Conservation (phyloP, 1,139 yeast genomes). For the Insectozyma bohioensis region DNA sequence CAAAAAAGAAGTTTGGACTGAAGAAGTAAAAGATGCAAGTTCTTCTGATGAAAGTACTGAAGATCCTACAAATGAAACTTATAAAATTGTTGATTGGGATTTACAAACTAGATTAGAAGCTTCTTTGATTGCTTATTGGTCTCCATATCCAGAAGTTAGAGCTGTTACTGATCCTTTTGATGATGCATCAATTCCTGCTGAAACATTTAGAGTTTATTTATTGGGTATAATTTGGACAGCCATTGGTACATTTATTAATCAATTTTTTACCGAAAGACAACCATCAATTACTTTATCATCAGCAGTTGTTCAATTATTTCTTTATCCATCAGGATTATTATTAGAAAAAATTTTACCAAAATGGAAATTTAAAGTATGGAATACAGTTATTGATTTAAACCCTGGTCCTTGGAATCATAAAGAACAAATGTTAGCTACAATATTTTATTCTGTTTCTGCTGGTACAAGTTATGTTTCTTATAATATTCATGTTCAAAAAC, state of each 20-base stretch:
- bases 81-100: constrained; percentile 21
- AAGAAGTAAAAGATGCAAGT: background rate
- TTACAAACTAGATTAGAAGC: constrained; percentile 43
- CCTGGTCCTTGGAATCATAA: constrained; percentile 65
- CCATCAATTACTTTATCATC: constrained; percentile 49
- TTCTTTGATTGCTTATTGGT: constrained; percentile 49
- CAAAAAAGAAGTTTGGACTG: constrained; percentile 1
- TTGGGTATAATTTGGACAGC: constrained; percentile 51
- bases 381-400: constrained; percentile 42
- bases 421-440: constrained; percentile 54
- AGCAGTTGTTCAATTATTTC: constrained; percentile 53
- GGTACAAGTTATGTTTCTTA: constrained; percentile 22
- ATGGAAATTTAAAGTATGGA: constrained; percentile 39
- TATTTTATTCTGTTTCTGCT: constrained; percentile 36
- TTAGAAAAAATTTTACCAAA: constrained; percentile 45
- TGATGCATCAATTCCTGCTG: constrained; percentile 50
- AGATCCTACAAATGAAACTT: constrained; percentile 1
- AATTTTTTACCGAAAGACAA: constrained; percentile 56
- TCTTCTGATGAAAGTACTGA: constrained; percentile 2
- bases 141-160: constrained; percentile 69
- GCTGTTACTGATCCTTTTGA: constrained; percentile 56
- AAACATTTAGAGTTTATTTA: constrained; percentile 55
- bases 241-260: constrained; percentile 56
- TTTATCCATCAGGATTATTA: constrained; percentile 55
- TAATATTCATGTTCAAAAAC: constrained; percentile 20